Percentiles rank a stretch among this genome's conserved stretches.
These are phyloP conservation scores for Naematelia aurantialba DNA, from an alignment of 768 basidiomycete genomes.

Conservation along the genomic window DNA sequence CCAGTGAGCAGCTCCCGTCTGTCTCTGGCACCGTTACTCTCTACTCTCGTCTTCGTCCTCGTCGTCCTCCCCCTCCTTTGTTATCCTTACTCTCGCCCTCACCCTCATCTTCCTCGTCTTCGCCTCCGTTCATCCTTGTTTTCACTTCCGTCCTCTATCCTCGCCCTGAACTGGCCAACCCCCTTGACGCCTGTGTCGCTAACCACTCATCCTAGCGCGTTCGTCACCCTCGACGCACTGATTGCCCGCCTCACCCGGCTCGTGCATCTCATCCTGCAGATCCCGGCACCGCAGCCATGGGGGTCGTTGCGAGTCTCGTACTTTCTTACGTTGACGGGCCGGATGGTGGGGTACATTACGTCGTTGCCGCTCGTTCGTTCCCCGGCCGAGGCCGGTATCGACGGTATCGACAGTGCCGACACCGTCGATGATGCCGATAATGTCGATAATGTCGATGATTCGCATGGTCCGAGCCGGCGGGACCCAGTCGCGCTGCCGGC, in stretches of 20 bases:
- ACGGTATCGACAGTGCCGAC: background rate
- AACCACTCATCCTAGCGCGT: constrained; percentile 20
- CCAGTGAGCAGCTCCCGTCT: background rate
- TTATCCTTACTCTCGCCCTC: background rate
- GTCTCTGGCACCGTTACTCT: background rate
- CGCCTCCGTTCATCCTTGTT: too few species aligned
- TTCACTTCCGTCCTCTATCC: too few species aligned
- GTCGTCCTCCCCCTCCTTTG: background rate
- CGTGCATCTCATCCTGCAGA: constrained; percentile 27
- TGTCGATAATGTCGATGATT: too few species aligned
- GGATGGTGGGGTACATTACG: constrained; percentile 20
- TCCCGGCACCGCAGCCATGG: constrained; percentile 23
- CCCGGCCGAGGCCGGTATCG: background rate
- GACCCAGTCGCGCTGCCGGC: too few species aligned
- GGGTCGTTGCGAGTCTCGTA: constrained; percentile 19
- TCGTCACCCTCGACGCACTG: constrained; percentile 15
- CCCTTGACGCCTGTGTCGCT: too few species aligned
- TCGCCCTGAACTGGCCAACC: too few species aligned
- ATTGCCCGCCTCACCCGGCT: constrained; percentile 19
- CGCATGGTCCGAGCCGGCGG: too few species aligned
- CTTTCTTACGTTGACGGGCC: constrained; percentile 23
- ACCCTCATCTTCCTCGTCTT: too few species aligned
- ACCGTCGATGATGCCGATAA: too few species aligned
- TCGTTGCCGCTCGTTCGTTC: constrained; percentile 21
- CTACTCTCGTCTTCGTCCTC: background rate